Evolutionary conservation across 768 basidiomycete species (phyloP), one percentile per base, ranked within the genome.

Genomic region (Macrolepiota albuminosa): DNA sequence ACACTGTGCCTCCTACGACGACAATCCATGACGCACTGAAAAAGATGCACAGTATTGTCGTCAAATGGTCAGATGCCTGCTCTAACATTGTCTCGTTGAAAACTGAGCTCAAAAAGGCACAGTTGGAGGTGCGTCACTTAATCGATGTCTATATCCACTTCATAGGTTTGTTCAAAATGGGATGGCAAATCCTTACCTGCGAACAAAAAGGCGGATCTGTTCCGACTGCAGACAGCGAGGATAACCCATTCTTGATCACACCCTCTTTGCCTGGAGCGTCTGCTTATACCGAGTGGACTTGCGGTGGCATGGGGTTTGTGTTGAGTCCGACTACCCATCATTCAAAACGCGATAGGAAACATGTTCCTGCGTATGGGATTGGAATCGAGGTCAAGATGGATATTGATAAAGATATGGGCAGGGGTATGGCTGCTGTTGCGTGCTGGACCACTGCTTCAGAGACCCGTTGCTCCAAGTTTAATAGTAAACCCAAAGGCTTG

Each of bases 11-110:
- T 55, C 96, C 97, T 0, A 85, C 87, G 0, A 89, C 84, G 82
- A 95, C 86, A 36, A 87, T 97, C 29, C 97, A 99, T 65, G 95
- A 98, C 64, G 95, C 96, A 3, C 79, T 99, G 58, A 96, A 98
- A 78, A 98, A 98, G 79, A 99, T 99, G 97, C 92, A 99, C 68
- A 68, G 89, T 83, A 68, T 74, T 37, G 60, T 75, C 54, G 73
- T 72, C 65, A 71, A 70, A 58, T 75, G 73, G 73, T 75, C 73
- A n/a, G 71, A 75, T 36, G 72, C 76, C 11, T 73, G 70, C 47
- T 69, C 72, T 52, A 69, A 64, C 31, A 69, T 71, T 21, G 69
- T 73, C 52, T 62, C 61, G 43, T 68, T 78, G 58, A 72, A 71
- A 63, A 66, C 68, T 29, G 73, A 76, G 56, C 68, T 76, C 13